phyloP scores from a whole-genome alignment of 805 yeast genomes.

The Metschnikowia gruessii region DNA sequence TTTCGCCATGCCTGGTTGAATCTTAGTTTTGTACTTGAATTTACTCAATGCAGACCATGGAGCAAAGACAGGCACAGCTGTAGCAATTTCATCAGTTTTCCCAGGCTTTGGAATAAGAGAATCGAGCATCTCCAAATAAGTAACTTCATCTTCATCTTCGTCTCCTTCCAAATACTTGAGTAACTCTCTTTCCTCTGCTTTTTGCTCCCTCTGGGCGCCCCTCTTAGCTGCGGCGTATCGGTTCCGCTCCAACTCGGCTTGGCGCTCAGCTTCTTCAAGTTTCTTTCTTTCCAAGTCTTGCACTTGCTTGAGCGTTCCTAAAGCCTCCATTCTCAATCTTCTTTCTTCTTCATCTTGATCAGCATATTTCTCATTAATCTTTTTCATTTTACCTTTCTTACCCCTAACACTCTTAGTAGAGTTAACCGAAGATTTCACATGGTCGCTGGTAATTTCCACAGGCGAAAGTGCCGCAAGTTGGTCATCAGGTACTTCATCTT shows the following conservation, averaged over 20 bases:
- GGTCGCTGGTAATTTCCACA: background rate
- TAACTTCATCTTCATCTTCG: conserved; percentile 30
- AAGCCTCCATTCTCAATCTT: conserved; percentile 64
- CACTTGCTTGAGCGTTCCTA: conserved; percentile 75
- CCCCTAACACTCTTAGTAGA: conserved; percentile 60
- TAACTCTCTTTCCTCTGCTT: conserved; percentile 45
- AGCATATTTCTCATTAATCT: conserved; percentile 76
- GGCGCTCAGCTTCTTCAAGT: conserved; percentile 18
- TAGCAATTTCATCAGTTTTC: conserved; percentile 50
- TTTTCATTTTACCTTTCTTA: conserved; percentile 78
- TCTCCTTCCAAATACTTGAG: conserved; percentile 39
- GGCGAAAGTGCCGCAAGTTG: background rate
- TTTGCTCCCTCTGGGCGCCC: conserved; percentile 40
- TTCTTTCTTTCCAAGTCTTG: conserved; percentile 26
- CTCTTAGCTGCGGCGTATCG: conserved; percentile 35
- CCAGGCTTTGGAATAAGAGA: conserved; percentile 44
- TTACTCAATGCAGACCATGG: conserved; percentile 84
- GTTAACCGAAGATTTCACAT: conserved; percentile 6
- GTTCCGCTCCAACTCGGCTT: conserved; percentile 22
- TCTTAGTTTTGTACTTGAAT: conserved; percentile 75
- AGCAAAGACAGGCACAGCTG: conserved; percentile 82
- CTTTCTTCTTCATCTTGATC: conserved; percentile 93
- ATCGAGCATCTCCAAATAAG: conserved; percentile 45
- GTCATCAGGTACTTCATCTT: background rate
- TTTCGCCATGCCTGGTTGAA: conserved; percentile 76